phyloP scores from a whole-genome alignment of 2,329 filamentous ascomycete species.

The Aspergillus hortae region DNA sequence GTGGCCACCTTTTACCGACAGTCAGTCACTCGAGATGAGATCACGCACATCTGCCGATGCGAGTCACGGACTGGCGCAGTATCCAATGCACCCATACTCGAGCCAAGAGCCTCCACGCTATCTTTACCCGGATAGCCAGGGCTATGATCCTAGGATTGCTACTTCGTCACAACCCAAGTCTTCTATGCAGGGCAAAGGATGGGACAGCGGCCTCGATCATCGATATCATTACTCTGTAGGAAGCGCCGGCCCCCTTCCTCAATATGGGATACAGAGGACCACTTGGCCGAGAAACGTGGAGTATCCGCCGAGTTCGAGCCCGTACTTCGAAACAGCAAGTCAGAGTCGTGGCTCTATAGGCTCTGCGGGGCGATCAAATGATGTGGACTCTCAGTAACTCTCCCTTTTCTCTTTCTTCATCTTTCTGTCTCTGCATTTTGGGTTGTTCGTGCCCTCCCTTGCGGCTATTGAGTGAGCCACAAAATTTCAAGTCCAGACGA shows the following conservation, averaged over 20 bases:
- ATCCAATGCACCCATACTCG: slow-evolving; percentile 15
- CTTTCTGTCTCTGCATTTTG: neutral
- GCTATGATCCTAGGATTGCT: slow-evolving; percentile 16
- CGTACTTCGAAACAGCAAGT: slow-evolving; percentile 20
- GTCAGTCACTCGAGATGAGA: slow-evolving; percentile 16
- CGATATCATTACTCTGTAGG: slow-evolving; percentile 21
- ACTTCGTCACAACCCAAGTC: slow-evolving; percentile 13
- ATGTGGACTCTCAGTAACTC: slow-evolving; percentile 32
- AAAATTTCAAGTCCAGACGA: neutral
- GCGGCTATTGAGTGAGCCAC: neutral
- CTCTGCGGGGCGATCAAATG: slow-evolving; percentile 22
- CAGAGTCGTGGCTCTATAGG: slow-evolving; percentile 22
- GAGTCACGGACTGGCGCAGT: slow-evolving; percentile 10
- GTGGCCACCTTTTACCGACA: slow-evolving; percentile 23
- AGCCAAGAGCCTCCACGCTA: slow-evolving; percentile 24
- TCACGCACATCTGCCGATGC: slow-evolving; percentile 14
- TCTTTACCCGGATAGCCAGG: slow-evolving; percentile 15
- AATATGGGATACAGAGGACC: slow-evolving; percentile 16
- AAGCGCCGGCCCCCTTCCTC: slow-evolving; percentile 15
- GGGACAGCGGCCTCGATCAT: slow-evolving; percentile 17
- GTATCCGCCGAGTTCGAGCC: slow-evolving; percentile 11
- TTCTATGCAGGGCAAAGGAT: slow-evolving; percentile 13
- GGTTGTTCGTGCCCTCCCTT: neutral
- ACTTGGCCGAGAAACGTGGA: slow-evolving; percentile 14
- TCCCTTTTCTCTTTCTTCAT: slow-evolving; percentile 8